A percentile compares a stretch with the other conserved stretches of the same genome.
Conservation (phyloP, 495 filamentous ascomycete species). For the Aspergillus conjunctus region DNA sequence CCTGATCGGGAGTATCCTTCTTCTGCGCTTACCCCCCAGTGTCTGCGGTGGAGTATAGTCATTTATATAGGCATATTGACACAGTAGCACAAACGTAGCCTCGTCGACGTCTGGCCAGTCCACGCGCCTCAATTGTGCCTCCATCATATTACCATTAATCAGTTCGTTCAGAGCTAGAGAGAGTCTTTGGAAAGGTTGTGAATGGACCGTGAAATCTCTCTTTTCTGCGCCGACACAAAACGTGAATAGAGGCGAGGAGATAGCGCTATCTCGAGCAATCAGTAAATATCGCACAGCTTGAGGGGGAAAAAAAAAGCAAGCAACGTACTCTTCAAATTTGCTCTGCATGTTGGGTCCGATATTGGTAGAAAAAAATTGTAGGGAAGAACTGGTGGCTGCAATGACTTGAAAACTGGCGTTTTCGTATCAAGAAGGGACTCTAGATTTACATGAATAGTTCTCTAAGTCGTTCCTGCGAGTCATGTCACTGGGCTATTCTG, state of each 20-base stretch:
- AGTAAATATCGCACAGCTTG: too few species aligned
- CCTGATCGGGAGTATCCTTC: neutral
- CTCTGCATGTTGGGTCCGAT: too few species aligned
- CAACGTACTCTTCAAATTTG: too few species aligned
- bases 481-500: too few species aligned
- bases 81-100: slow-evolving; percentile 31
- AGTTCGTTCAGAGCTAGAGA: slow-evolving; percentile 21
- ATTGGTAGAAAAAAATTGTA: too few species aligned
- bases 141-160: slow-evolving; percentile 28
- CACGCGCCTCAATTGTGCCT: slow-evolving; percentile 23
- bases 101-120: slow-evolving; percentile 32
- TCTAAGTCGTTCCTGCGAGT: too few species aligned
- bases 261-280: too few species aligned
- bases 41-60: slow-evolving; percentile 27
- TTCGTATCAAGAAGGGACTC: too few species aligned
- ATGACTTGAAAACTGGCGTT: too few species aligned
- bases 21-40: neutral
- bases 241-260: slow-evolving; percentile 26
- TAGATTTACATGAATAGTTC: too few species aligned
- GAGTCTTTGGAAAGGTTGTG: slow-evolving; percentile 24
- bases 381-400: too few species aligned
- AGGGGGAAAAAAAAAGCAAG: too few species aligned
- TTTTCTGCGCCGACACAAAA: slow-evolving; percentile 24
- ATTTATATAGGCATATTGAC: slow-evolving; percentile 31
- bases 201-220: slow-evolving; percentile 30